Evolutionary conservation across 1,284 basidiomycete genomes (phyloP), one percentile per base, ranked within the genome.

Genomic region (Boletus semigastroideus): DNA sequence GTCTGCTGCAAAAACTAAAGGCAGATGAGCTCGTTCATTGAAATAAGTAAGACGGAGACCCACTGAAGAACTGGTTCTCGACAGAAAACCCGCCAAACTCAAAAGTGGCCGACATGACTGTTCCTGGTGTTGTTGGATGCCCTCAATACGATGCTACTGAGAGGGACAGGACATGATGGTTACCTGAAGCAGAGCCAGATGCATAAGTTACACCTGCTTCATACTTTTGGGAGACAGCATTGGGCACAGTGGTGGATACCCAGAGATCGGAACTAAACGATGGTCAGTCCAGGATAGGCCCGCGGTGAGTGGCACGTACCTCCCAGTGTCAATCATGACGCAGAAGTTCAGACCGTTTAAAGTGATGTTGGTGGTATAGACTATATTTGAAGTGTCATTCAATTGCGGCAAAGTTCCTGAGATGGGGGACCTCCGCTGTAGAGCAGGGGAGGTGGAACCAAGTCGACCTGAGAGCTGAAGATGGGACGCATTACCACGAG

Each of bases 261-360:
- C 56, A 66, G 28, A 70, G 50, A 46, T 66, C 68, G 33, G 66
- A 70, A 30, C 65, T 66, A 28, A 41, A 31, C 8, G 7, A 39
- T 14, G 16, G 27, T n/a, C 22, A 40, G n/a, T 6, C 14, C 9
- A 37, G 27, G 30, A 39, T 25, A 11, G 17, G 43, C 51, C 11
- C 3, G 20, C 11, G 45, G 41, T 43, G 42, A 19, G 13, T 13
- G 19, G 11, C 12, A 52, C 71, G 30, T 54, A 84, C 86, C 84
- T 87, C 48, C 86, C 86, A 6, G 86, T 87, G 60, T 88, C 86
- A 51, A 88, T 74, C 45, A 84, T 64, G 46, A 84, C 72, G 16
- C 68, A 65, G 60, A 80, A 80, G 4, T 56, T 51, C n/a, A 68
- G 56, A 13, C 75, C 78, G 33, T 80, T 79, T 38, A 87, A 65